phyloP scores from a whole-genome alignment of 176 grass and related monocot species.

The Triticum turgidum region DNA sequence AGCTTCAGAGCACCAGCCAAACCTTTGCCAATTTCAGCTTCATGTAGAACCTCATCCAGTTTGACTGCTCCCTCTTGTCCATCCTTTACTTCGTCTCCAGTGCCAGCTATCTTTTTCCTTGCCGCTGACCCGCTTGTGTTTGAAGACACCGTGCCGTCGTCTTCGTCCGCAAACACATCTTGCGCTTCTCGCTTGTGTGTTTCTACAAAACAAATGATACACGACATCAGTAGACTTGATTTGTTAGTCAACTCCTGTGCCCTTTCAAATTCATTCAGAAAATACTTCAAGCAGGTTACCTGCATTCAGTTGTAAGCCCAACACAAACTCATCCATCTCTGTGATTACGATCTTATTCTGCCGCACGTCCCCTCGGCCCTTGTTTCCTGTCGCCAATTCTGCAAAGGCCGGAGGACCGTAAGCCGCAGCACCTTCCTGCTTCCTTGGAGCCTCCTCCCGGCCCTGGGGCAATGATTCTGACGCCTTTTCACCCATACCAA shows the following conservation, averaged over 20 bases:
- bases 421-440: slow-evolving; percentile 21
- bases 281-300: slow-evolving; percentile 37
- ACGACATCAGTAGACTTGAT: neutral
- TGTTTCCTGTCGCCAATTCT: neutral
- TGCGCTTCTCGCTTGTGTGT: slow-evolving; percentile 41
- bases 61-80: neutral
- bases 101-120: slow-evolving; percentile 24
- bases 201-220: slow-evolving; percentile 30
- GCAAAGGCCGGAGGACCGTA: no score
- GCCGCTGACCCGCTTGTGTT: slow-evolving; percentile 1
- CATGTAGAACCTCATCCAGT: slow-evolving; percentile 77
- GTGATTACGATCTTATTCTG: slow-evolving; percentile 73
- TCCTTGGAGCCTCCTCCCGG: neutral
- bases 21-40: slow-evolving; percentile 76
- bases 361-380: slow-evolving; percentile 28
- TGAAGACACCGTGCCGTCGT: slow-evolving; percentile 28
- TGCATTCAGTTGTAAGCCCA: slow-evolving; percentile 65
- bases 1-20: slow-evolving; percentile 78
- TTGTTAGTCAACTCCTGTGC: neutral
- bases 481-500: neutral
- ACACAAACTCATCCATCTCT: slow-evolving; percentile 90
- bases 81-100: neutral
- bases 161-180: slow-evolving; percentile 67
- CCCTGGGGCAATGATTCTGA: neutral
- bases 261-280: neutral